Evolutionary conservation across 805 yeast genomes (phyloP).

Genomic region (Saccharomycopsis schoenii): DNA sequence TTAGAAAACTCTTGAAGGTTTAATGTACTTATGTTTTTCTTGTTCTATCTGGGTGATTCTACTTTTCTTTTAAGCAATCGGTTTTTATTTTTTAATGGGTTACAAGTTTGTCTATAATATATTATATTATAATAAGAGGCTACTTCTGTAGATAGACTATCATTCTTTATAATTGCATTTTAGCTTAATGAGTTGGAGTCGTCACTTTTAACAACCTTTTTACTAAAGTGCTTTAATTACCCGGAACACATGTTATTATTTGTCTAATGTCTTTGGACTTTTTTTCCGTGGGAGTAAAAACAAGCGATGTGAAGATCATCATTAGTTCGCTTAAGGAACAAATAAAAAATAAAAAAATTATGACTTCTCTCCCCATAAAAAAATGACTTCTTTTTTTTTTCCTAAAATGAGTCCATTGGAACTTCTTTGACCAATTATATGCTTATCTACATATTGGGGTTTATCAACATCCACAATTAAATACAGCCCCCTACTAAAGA

Average conservation of each 20-base stretch:
- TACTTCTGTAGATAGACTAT: too few relatives aligned
- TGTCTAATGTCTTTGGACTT: not conserved
- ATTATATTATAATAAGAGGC: too few relatives aligned
- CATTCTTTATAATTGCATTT: too few relatives aligned
- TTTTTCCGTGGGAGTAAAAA: not conserved
- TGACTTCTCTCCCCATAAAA: not conserved
- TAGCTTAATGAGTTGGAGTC: too few relatives aligned
- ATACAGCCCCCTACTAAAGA: too few relatives aligned
- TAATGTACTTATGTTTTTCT: not conserved
- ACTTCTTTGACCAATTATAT: not conserved
- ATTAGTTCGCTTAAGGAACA: not conserved
- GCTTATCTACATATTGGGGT: not conserved
- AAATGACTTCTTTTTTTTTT: not conserved
- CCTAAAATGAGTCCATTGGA: not conserved
- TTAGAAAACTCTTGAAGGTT: not conserved
- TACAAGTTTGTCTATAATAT: too few relatives aligned
- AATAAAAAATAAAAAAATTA: not conserved
- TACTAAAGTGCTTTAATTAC: not conserved
- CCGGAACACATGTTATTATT: not conserved
- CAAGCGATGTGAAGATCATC: too few relatives aligned
- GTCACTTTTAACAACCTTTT: too few relatives aligned
- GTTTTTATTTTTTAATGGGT: too few relatives aligned
- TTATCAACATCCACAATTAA: too few relatives aligned
- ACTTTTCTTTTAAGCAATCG: not conserved
- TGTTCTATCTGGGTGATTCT: not conserved